phyloP scores from a whole-genome alignment of 75 land plant genomes.

The Pinus taeda region DNA sequence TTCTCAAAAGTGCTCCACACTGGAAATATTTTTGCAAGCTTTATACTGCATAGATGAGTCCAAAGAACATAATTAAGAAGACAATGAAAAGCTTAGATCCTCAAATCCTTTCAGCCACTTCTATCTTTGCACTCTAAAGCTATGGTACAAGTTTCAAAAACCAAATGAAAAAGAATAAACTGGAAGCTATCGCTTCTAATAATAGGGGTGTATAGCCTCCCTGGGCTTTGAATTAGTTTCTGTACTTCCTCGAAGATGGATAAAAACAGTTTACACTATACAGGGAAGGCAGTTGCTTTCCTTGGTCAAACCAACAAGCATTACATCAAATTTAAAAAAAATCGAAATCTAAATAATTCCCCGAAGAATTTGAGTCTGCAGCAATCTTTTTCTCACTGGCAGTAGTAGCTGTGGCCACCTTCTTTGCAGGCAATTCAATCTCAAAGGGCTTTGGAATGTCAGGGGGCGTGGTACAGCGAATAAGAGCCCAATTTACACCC shows the following conservation, averaged over 20 bases:
- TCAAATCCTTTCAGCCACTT: neutral
- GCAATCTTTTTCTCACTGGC: conserved; percentile 54
- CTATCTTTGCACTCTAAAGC: neutral
- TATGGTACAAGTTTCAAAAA: conserved; percentile 7
- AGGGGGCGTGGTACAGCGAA: conserved; percentile 89
- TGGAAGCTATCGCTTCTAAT: conserved; percentile 4
- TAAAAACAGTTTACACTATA: conserved; percentile 5
- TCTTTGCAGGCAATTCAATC: conserved; percentile 32
- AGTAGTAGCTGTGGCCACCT: conserved; percentile 10
- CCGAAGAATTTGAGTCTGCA: conserved; percentile 13
- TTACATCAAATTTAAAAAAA: conserved; percentile 10
- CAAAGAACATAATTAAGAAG: conserved; percentile 7
- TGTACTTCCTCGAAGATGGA: neutral
- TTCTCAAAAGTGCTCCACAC: neutral
- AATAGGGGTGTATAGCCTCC: neutral
- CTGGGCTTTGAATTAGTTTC: neutral
- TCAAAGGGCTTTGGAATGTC: conserved; percentile 87
- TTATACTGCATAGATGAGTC: conserved; percentile 10
- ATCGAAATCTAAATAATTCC: conserved; percentile 14
- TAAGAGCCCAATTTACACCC: conserved; percentile 95
- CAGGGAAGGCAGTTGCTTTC: conserved; percentile 2
- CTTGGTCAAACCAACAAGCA: neutral
- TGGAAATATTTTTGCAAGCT: conserved; percentile 10
- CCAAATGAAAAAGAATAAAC: neutral
- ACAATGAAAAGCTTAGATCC: conserved; percentile 8